Base-by-base conservation (phyloP, 257 asterid species). In the Anisodus acutangulus region DNA sequence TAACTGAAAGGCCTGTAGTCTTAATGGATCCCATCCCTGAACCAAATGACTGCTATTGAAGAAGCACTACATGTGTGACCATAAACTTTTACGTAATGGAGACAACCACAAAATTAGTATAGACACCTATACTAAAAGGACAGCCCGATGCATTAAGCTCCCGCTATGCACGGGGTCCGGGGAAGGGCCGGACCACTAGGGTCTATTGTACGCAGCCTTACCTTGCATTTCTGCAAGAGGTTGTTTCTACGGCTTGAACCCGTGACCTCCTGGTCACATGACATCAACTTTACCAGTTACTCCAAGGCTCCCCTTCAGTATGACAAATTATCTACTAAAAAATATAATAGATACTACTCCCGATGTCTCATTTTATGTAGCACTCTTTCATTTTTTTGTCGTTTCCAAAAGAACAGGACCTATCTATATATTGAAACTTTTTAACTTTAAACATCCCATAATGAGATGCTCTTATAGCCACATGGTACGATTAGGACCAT, bases 311-410 rank as follows among this genome's bases (percentile, higher is more conserved):
- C 35, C 35, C 35, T 31, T 31, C 35, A 31, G 5, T 49, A 74
- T 49, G 81, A 49, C 81, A 74, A 74, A 12, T 51, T 74, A 22
- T 74, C 17, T 22, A 12, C 60, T 74, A 74, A 74, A 51, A 55
- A 13, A 17, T 55, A 19, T 55, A 55, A 55, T 17, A 55, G n/a
- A 58, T 58, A 17, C 60, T 58, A 58, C 55, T 51, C 55, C 55
- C 55, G 6, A 0, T 70, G 55, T 70, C 43, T 70, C 55, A 70
- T 70, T 17, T 70, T 70, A 41, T 70, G 78, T 41, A 41, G 54
- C 55, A 70, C 5, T 16, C 35, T 70, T 69, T 70, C 55, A 16
- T 41, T 70, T 57, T 37, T 70, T 70, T 17, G 55, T 41, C 4
- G n/a, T 6, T 54, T 72, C 39, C 59, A 45, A 5, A 45, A 47